phyloP scores from a whole-genome alignment of 2,329 filamentous ascomycete species.

The Aspergillus sp. region DNA sequence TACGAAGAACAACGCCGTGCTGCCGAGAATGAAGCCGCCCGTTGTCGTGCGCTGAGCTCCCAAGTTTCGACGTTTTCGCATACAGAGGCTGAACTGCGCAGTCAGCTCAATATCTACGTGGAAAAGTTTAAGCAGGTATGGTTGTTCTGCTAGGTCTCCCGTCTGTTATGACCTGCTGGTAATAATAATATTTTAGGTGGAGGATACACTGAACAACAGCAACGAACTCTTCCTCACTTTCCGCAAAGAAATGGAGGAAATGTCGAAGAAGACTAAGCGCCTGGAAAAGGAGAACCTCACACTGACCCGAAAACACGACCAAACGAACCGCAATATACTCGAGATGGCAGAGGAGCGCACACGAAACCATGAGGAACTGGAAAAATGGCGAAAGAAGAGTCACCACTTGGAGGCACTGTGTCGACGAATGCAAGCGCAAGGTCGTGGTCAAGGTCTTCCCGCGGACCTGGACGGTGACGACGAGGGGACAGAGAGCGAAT shows the following conservation, averaged over 20 bases:
- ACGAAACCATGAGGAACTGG: conserved; percentile 65
- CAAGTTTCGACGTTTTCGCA: conserved; percentile 95
- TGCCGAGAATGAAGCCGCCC: conserved; percentile 71
- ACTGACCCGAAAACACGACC: conserved; percentile 85
- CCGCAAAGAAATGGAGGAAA: conserved; percentile 98
- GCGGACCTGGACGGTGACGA: conserved; percentile 51
- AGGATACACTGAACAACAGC: conserved; percentile 96
- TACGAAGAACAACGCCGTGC: conserved; percentile 85
- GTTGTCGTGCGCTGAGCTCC: conserved; percentile 75
- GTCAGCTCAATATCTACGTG: conserved; percentile 95
- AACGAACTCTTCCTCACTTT: conserved; percentile 97
- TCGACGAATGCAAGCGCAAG: conserved; percentile 92
- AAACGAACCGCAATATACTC: conserved; percentile 88
- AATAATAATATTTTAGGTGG: conserved; percentile 65
- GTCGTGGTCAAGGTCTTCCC: conserved; percentile 65
- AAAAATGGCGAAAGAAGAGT: conserved; percentile 75
- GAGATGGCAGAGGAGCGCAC: conserved; percentile 94
- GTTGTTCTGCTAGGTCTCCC: conserved; percentile 13
- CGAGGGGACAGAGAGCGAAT: conserved; percentile 38
- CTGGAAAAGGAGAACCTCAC: conserved; percentile 93
- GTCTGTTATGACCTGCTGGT: conserved; percentile 16
- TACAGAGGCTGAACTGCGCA: conserved; percentile 86
- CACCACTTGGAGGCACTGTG: conserved; percentile 91
- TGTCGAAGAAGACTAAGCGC: conserved; percentile 97
- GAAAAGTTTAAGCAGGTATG: conserved; percentile 99